Percentiles rank a stretch among this genome's conserved stretches.
phyloP scores from a whole-genome alignment of 257 asterid species.

The Anisodus acutangulus region DNA sequence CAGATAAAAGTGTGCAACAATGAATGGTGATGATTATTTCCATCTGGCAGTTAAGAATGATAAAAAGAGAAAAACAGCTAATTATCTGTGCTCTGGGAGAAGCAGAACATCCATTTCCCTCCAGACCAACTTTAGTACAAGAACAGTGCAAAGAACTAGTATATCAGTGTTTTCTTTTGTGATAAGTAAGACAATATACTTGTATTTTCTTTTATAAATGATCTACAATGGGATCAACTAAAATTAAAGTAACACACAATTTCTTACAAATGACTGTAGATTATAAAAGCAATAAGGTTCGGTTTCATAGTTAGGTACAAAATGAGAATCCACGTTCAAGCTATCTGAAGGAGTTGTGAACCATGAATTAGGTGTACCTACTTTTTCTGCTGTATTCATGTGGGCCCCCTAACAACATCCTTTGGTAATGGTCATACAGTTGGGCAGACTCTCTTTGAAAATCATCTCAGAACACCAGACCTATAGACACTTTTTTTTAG shows the following conservation, averaged over 20 bases:
- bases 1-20: slow-evolving; percentile 31
- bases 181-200: not conserved
- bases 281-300: not conserved
- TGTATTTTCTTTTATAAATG: not conserved
- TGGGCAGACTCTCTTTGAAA: not conserved
- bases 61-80: slow-evolving; percentile 23
- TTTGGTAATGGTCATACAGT: slow-evolving; percentile 2
- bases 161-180: not conserved
- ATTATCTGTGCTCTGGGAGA: slow-evolving; percentile 9
- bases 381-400: not conserved
- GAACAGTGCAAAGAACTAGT: not conserved
- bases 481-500: too few species aligned
- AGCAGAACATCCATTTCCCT: not conserved
- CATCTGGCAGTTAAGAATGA: slow-evolving; percentile 35
- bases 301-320: not conserved
- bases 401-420: slow-evolving; percentile 5
- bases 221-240: not conserved
- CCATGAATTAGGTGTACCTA: slow-evolving; percentile 23
- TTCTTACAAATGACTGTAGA: not conserved
- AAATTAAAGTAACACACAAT: not conserved
- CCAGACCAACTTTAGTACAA: slow-evolving; percentile 2
- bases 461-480: too few species aligned
- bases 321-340: not conserved
- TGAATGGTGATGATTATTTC: slow-evolving; percentile 34
- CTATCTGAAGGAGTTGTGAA: slow-evolving; percentile 1